phyloP scores from a whole-genome alignment of 2,329 filamentous ascomycete species.

The Fusarium sp. region DNA sequence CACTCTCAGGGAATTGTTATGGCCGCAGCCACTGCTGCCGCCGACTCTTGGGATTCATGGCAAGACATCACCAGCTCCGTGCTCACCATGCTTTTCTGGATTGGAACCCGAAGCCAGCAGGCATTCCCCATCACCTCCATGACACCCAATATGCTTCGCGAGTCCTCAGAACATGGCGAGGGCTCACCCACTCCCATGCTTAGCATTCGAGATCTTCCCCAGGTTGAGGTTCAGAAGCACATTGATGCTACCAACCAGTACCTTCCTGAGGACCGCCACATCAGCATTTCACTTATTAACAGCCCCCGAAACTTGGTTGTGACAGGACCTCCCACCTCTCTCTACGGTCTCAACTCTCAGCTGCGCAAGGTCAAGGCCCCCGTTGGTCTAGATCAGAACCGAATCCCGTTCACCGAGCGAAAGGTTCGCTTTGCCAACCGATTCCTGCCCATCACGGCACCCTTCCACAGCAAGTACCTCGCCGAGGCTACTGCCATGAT shows the following conservation, averaged over 20 bases:
- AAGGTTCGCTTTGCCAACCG: constrained; percentile 97
- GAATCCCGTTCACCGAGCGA: constrained; percentile 93
- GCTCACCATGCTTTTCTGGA: constrained; percentile 97
- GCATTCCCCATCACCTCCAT: constrained; percentile 96
- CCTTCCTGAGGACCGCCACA: constrained; percentile 90
- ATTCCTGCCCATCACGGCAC: constrained; percentile 96
- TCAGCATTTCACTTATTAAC: constrained; percentile 95
- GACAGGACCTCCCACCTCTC: constrained; percentile 92
- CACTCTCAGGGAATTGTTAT: constrained; percentile 98
- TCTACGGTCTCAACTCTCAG: constrained; percentile 95
- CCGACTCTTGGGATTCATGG: constrained; percentile 94
- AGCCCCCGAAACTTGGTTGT: constrained; percentile 97
- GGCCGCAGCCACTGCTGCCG: constrained; percentile 89
- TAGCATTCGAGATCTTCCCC: constrained; percentile 92
- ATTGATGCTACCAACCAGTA: constrained; percentile 98
- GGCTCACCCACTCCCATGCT: constrained; percentile 98
- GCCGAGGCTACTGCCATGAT: constrained; percentile 84
- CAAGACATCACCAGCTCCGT: constrained; percentile 82
- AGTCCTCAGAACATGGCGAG: constrained; percentile 94
- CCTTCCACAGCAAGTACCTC: constrained; percentile 98
- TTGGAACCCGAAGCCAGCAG: constrained; percentile 95
- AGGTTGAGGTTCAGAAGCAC: constrained; percentile 91
- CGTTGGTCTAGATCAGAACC: constrained; percentile 95
- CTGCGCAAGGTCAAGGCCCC: constrained; percentile 97
- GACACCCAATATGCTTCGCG: constrained; percentile 88